phyloP scores from a whole-genome alignment of 192 early-diverging fungal species.

The Backusella westeae region DNA sequence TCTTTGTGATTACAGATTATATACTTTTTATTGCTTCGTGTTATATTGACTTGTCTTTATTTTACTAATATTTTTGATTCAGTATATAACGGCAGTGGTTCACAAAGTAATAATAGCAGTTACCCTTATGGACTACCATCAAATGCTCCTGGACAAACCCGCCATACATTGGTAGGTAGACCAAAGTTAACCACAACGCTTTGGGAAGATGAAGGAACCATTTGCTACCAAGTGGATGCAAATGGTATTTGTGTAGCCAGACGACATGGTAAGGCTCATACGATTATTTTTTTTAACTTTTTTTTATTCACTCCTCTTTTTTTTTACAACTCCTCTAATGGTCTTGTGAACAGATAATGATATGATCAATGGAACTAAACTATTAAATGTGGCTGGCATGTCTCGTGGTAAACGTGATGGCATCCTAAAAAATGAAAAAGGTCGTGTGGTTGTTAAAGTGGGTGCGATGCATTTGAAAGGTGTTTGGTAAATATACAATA shows the following conservation, averaged over 20 bases:
- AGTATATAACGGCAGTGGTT: background rate
- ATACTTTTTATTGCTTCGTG: background rate
- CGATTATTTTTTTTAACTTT: conserved; percentile 5
- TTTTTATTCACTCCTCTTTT: conserved; percentile 5
- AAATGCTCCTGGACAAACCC: background rate
- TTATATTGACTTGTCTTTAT: background rate
- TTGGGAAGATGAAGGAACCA: conserved; percentile 82
- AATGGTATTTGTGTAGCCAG: conserved; percentile 78
- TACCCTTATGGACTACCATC: conserved; percentile 1
- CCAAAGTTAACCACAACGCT: conserved; percentile 69
- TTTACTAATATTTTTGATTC: background rate
- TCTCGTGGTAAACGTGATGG: conserved; percentile 84
- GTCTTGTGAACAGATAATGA: conserved; percentile 62
- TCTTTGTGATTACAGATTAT: background rate
- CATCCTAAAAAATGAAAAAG: conserved; percentile 86
- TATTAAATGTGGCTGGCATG: conserved; percentile 86
- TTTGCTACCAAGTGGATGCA: conserved; percentile 80
- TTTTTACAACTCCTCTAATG: conserved; percentile 9
- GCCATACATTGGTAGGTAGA: conserved; percentile 25
- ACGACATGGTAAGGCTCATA: conserved; percentile 51
- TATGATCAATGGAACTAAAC: conserved; percentile 86
- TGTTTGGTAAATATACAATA: conserved; percentile 61
- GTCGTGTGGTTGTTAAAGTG: conserved; percentile 80
- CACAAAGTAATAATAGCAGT: background rate
- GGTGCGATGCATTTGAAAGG: conserved; percentile 88